Base-by-base conservation (phyloP, 1,284 basidiomycete genomes). In the Uromyces viciae-fabae region DNA sequence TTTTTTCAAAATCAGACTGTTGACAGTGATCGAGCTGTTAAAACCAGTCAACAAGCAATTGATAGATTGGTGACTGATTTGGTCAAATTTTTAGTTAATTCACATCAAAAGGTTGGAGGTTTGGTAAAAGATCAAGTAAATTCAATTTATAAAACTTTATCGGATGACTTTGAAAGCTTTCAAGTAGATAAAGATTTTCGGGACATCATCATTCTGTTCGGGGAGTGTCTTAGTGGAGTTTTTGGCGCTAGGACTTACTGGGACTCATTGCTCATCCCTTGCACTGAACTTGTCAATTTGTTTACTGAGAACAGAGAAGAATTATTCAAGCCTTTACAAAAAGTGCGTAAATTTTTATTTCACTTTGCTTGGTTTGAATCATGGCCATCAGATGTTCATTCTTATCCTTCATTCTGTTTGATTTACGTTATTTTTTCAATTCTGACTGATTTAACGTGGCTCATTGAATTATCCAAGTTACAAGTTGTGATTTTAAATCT, bases 51-150 rank as follows among this genome's bases (percentile, higher is more conserved):
- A 5, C 49, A 49, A 72, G n/a, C 69, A 33, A 22, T 54, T 33
- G 69, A 72, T 38, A 25, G 69, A 54, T 19, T 72, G 40, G 69
- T 72, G 25, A 38, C 69, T 33, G 54, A 72, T 7, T 31, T 72
- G 25, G 33, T 72, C 69, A 72, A 72, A 33, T 46, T 72, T 33
- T 33, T 72, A 42, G 69, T 72, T 33, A 42, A 72, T 54, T 46
- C 54, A 25, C 69, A 46, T 46, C 43, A 25, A 3, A 72, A 54
- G 46, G 2, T 54, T 0, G n/a, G 69, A 25, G 3, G 38, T 54
- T 43, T 54, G 49, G 9, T 72, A 3, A 54, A 25, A 22, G 69
- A 54, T 9, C 42, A 54, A 28, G 38, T 72, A 33, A 33, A 54
- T 14, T 72, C 69, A 2, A 36, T 72, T 43, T 28, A 31, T 19